Conservation (phyloP, 2,329 filamentous ascomycete species). For the Lachnellula hyalina region DNA sequence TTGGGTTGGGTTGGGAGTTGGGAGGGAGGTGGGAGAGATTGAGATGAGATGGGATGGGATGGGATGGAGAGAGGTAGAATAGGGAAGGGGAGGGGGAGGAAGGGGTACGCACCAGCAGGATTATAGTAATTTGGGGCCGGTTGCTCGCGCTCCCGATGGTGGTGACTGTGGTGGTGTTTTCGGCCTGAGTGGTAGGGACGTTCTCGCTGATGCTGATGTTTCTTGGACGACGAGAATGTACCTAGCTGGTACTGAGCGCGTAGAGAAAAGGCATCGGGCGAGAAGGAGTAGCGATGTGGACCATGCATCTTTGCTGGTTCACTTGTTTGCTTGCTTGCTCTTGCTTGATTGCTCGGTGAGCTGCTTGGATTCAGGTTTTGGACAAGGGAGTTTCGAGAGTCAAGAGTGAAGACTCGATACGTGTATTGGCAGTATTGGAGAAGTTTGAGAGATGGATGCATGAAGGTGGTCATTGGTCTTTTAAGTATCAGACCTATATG, state of each 20-base stretch:
- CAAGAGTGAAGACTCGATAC: neutral
- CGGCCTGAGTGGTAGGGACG: neutral
- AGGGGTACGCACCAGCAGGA: neutral
- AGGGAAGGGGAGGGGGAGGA: neutral
- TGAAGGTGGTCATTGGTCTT: neutral
- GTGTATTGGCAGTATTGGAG: conserved; percentile 1
- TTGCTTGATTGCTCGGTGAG: neutral
- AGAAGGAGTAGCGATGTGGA: neutral
- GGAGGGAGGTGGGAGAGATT: neutral
- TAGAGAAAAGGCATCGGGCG: neutral
- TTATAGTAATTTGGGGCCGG: neutral
- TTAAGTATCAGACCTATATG: neutral
- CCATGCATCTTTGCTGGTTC: neutral
- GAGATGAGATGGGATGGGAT: too few relatives aligned
- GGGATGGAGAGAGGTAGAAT: neutral
- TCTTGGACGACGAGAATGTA: neutral
- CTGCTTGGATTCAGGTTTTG: neutral
- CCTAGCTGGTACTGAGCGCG: neutral
- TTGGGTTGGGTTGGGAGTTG: neutral
- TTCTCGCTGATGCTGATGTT: neutral
- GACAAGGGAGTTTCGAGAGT: neutral
- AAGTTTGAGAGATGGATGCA: neutral
- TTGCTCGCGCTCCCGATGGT: neutral
- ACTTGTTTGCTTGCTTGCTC: neutral
- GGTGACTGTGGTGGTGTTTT: neutral